phyloP scores from a whole-genome alignment of 495 filamentous ascomycete species.

The Neurospora sp. region DNA sequence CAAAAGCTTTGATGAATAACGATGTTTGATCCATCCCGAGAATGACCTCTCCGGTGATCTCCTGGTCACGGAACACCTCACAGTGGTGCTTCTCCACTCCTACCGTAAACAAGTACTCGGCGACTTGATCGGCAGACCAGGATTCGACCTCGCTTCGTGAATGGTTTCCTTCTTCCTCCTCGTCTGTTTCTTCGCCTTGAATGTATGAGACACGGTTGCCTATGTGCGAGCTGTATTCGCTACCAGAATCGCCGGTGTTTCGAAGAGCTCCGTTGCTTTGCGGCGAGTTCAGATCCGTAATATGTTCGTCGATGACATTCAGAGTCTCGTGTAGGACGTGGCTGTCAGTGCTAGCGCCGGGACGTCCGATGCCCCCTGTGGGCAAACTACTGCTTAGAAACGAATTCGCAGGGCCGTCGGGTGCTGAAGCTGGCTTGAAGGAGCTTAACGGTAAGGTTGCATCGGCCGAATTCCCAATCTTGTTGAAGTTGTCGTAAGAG shows the following conservation, averaged over 20 bases:
- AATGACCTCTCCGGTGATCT: constrained; percentile 88
- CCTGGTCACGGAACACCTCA: constrained; percentile 88
- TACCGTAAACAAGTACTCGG: constrained; percentile 68
- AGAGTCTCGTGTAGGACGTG: constrained; percentile 94
- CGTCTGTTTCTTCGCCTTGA: constrained; percentile 77
- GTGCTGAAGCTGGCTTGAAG: constrained; percentile 16
- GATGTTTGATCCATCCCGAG: constrained; percentile 91
- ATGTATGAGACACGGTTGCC: constrained; percentile 78
- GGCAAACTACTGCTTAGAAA: constrained; percentile 13
- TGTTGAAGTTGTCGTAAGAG: constrained; percentile 6
- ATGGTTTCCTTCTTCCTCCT: constrained; percentile 46
- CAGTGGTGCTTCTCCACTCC: constrained; percentile 81
- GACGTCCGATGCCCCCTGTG: constrained; percentile 15
- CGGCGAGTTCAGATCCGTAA: constrained; percentile 80
- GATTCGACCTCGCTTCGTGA: constrained; percentile 53
- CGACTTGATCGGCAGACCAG: constrained; percentile 72
- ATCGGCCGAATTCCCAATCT: constrained; percentile 12
- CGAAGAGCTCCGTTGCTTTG: constrained; percentile 39
- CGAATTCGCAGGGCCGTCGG: constrained; percentile 7
- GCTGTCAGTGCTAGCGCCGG: constrained; percentile 44
- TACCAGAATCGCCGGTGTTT: constrained; percentile 68
- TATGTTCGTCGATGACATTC: constrained; percentile 96
- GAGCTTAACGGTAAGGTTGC: constrained; percentile 31
- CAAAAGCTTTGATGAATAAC: constrained; percentile 87
- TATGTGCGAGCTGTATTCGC: constrained; percentile 76